Conservation (phyloP, 768 basidiomycete genomes). For the Pulveroboletus frians region DNA sequence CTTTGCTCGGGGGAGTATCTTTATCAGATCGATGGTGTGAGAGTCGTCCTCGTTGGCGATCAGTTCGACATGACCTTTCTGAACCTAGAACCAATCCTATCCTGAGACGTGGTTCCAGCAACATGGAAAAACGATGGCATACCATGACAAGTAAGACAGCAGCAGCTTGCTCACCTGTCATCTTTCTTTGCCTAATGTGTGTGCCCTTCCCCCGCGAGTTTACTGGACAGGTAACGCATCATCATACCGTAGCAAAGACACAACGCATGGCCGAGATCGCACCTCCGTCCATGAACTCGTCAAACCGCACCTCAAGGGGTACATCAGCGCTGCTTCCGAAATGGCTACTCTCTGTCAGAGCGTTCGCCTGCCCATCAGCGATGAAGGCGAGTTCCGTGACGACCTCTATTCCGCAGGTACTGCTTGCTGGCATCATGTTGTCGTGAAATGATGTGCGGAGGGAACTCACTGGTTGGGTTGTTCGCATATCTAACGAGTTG, state of each 20-base stretch:
- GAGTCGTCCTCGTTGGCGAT: constrained; percentile 11
- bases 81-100: constrained; percentile 13
- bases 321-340: not conserved
- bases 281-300: constrained; percentile 28
- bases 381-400: constrained; percentile 26
- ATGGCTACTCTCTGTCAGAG: not conserved
- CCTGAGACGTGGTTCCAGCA: not conserved
- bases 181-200: constrained; percentile 15
- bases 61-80: constrained; percentile 24
- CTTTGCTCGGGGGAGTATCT: constrained; percentile 22
- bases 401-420: constrained; percentile 15
- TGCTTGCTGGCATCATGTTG: not conserved
- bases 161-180: constrained; percentile 21
- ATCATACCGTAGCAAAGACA: not conserved
- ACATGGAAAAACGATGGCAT: not conserved
- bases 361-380: constrained; percentile 9
- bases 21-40: constrained; percentile 18
- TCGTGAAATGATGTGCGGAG: not conserved
- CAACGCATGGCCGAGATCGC: not conserved
- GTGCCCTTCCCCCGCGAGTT: constrained; percentile 23
- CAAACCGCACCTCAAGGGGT: constrained; percentile 21
- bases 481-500: constrained; percentile 19
- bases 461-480: constrained; percentile 23
- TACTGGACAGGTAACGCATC: constrained; percentile 8
- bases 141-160: constrained; percentile 24